Conservation (phyloP, 139 green algal species). For the Chlamydomonas sp. region DNA sequence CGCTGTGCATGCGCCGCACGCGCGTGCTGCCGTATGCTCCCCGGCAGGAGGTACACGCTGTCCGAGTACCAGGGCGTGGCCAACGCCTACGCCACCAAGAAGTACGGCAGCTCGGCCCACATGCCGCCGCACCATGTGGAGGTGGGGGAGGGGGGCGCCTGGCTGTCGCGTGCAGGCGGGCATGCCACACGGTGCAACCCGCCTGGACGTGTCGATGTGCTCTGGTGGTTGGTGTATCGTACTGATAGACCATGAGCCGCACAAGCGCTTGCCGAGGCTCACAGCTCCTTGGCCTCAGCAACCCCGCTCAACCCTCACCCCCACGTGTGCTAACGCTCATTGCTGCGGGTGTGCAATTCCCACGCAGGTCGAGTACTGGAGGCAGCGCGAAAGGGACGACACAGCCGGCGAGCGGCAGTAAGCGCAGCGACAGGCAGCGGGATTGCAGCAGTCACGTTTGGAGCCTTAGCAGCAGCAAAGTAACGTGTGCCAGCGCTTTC, state of each 20-base stretch:
- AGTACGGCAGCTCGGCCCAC: constrained; percentile 35
- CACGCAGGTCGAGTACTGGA: constrained; percentile 73
- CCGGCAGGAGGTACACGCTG: constrained; percentile 44
- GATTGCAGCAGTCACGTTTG: background rate
- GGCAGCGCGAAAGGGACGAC: constrained; percentile 2
- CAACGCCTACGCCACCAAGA: constrained; percentile 39
- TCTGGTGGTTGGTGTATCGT: too few species aligned
- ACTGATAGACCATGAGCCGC: too few species aligned
- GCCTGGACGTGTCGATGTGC: too few species aligned
- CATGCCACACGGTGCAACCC: background rate
- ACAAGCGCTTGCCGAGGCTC: too few species aligned
- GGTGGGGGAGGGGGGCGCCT: constrained; percentile 16
- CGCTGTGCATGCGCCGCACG: background rate
- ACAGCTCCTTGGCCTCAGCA: too few species aligned
- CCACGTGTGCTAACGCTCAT: background rate
- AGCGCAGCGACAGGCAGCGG: background rate
- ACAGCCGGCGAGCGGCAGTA: background rate
- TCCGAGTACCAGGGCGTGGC: constrained; percentile 54
- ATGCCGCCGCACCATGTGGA: constrained; percentile 52
- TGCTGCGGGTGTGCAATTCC: background rate
- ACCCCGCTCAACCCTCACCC: background rate
- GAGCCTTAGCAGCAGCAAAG: constrained; percentile 6
- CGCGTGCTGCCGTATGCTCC: background rate
- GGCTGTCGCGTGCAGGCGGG: background rate
- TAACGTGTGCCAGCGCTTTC: too few species aligned